Base-by-base conservation (phyloP, 2,329 filamentous ascomycete species). In the Thielaviopsis musarum region DNA sequence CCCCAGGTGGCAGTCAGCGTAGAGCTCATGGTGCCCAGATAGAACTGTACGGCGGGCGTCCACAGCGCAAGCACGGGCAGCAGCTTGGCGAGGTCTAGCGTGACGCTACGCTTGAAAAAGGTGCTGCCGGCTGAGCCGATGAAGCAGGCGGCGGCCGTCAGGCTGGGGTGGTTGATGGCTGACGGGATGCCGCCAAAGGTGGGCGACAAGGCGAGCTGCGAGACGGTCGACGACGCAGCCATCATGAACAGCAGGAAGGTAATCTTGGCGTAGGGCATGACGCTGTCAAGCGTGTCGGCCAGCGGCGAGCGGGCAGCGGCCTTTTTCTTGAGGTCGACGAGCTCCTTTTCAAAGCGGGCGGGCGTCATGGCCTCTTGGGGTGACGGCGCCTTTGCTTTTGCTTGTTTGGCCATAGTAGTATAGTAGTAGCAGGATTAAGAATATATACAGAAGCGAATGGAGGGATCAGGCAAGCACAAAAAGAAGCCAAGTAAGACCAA, bases 101-200 rank as follows among this genome's bases (percentile, higher is more conserved):
- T 71, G 70, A 82, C 68, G 9, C 73, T 68, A 28, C 74, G 70
- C 58, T 70, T 72, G 45, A 87, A 67, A 13, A 77, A 72, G 54
- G 84, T 68, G 67, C 87, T 87, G 26, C 78, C 76, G 9, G 87
- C 78, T 79, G 88, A 88, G 38, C 88, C 89, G 17, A 83, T 70
- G 63, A 90, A 84, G 62, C 83, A 81, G 28, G 81, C 83, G 3
- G 79, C 73, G 65, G 82, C 82, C 63, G 89, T 74, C 62, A 83
- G 77, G 67, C 80, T 79, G 57, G 77, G 73, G 69, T 96, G 91
- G 69, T 84, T 86, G 64, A 85, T 75, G 1, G 81, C 78, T 0
- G 89, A 77, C 1, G 91, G 87, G 45, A 95, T 87, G 17, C 84
- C 83, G 57, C 93, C 93, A 70, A 94, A 97, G 12, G 94, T 86